These are phyloP conservation scores for Paramecium caudatum DNA, from an alignment of 73 alveolate genomes.

Conservation along the genomic window DNA sequence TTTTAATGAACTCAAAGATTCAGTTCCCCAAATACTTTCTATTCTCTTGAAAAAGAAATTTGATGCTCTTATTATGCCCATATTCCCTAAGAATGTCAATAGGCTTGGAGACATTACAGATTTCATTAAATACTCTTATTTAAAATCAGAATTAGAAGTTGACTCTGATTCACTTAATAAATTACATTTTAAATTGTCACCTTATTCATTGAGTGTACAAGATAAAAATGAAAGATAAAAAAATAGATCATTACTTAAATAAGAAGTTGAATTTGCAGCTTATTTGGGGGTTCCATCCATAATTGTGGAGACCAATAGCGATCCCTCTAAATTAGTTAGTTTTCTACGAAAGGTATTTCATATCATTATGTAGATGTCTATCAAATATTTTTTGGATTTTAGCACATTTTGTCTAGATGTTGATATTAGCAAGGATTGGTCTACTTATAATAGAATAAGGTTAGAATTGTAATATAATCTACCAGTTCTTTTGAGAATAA, in stretches of 20 bases:
- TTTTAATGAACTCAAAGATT: slow-evolving; percentile 50
- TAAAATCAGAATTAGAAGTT: slow-evolving; percentile 55
- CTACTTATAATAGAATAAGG: slow-evolving; percentile 15
- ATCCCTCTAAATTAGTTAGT: neutral
- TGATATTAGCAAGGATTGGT: slow-evolving; percentile 25
- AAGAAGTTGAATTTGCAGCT: slow-evolving; percentile 56
- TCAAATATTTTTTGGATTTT: neutral
- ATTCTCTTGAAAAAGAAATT: slow-evolving; percentile 25
- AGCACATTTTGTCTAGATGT: slow-evolving; percentile 2
- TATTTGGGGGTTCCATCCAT: slow-evolving; percentile 60
- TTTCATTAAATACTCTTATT: slow-evolving; percentile 8
- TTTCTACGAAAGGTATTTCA: neutral
- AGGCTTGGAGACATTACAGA: slow-evolving; percentile 60
- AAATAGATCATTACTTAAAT: slow-evolving; percentile 15
- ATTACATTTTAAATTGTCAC: neutral
- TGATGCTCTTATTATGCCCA: slow-evolving; percentile 33
- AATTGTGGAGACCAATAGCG: neutral
- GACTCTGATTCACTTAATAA: neutral
- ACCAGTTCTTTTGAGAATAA: slow-evolving; percentile 21
- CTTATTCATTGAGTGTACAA: neutral
- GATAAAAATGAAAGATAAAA: neutral
- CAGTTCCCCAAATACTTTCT: neutral
- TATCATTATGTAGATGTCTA: neutral
- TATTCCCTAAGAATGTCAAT: neutral
- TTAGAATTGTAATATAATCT: neutral